Evolutionary conservation across 31 red algal species (phyloP).

Genomic region (Bonnemaisonia californica): DNA sequence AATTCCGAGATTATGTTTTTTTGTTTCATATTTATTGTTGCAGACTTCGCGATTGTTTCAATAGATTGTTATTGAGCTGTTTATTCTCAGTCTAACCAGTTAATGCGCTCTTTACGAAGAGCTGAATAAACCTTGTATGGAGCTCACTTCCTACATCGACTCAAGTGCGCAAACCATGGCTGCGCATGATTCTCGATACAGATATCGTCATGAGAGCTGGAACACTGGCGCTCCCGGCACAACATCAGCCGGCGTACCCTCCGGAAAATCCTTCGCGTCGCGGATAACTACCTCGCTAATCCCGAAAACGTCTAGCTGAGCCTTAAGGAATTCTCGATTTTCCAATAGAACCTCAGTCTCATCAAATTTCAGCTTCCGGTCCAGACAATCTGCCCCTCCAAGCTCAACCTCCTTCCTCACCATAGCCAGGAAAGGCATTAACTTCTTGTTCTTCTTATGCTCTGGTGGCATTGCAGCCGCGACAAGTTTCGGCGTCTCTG

Average conservation of each 20-base stretch:
- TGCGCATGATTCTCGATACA: no score
- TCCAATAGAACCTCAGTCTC: constrained; percentile 74
- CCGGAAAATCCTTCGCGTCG: constrained; percentile 12
- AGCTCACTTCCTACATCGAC: neutral
- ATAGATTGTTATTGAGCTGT: neutral
- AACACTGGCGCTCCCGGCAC: constrained; percentile 54
- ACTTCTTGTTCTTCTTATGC: constrained; percentile 74
- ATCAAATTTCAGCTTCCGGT: constrained; percentile 79
- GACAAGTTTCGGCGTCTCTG: constrained; percentile 79
- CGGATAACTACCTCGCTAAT: constrained; percentile 16
- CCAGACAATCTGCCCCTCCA: constrained; percentile 50
- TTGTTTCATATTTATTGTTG: neutral
- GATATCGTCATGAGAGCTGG: constrained; percentile 18
- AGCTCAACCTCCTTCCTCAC: constrained; percentile 80
- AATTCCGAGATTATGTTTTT: no score
- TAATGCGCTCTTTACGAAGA: neutral
- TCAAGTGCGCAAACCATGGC: no score
- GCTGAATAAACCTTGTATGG: neutral
- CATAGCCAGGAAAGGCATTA: constrained; percentile 90
- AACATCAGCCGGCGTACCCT: constrained; percentile 19
- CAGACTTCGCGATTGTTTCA: neutral
- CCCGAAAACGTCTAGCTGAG: constrained; percentile 65
- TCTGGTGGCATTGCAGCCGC: constrained; percentile 57
- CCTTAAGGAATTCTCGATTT: constrained; percentile 55
- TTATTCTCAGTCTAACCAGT: constrained; percentile 3